Conservation (phyloP, 2,329 filamentous ascomycete species). For the Rhexocercosporidium sp. region DNA sequence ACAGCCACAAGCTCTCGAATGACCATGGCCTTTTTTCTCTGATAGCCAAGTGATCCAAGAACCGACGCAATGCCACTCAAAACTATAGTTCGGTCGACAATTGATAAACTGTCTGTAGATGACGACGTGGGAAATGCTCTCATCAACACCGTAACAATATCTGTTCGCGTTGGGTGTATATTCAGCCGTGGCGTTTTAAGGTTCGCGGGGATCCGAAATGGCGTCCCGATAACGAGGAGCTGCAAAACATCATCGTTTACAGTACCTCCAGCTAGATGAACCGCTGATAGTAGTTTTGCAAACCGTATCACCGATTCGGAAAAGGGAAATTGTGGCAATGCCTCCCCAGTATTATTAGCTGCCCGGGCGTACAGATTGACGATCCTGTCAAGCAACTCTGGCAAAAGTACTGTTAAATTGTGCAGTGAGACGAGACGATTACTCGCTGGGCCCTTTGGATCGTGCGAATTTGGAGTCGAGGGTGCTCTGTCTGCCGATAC, state of each 20-base stretch:
- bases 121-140: constrained; percentile 71
- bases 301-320: constrained; percentile 78
- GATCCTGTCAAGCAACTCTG: constrained; percentile 77
- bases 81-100: constrained; percentile 78
- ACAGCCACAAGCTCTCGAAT: constrained; percentile 84
- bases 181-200: constrained; percentile 58
- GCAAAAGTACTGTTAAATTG: constrained; percentile 63
- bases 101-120: constrained; percentile 69
- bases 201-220: constrained; percentile 54
- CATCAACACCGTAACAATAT: constrained; percentile 69
- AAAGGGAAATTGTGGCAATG: constrained; percentile 71
- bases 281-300: constrained; percentile 69
- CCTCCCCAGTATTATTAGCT: constrained; percentile 65
- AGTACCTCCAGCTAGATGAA: constrained; percentile 69
- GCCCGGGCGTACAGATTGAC: constrained; percentile 74
- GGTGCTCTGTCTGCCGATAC: constrained; percentile 41
- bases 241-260: constrained; percentile 65
- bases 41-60: constrained; percentile 77
- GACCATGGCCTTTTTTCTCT: constrained; percentile 90
- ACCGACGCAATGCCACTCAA: constrained; percentile 87
- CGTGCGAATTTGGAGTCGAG: constrained; percentile 27
- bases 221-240: constrained; percentile 67
- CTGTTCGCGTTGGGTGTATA: constrained; percentile 61
- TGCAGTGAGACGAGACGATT: constrained; percentile 49
- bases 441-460: constrained; percentile 41